These are phyloP conservation scores for Xylaria sp. DNA, from an alignment of 2,329 filamentous ascomycete genomes.

Conservation along the genomic window DNA sequence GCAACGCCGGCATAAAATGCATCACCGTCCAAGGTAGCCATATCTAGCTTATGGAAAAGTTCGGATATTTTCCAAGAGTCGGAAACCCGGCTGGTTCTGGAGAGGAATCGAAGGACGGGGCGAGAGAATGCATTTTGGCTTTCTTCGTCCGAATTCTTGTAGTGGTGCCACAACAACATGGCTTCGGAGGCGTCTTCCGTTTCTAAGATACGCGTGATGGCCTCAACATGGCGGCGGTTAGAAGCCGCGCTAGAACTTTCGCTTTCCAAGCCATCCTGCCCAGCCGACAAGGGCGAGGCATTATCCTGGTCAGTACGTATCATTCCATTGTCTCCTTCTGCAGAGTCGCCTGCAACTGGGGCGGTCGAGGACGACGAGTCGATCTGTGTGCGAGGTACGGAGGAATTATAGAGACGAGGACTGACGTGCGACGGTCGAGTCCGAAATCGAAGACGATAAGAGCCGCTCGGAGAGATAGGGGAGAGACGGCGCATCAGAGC, in stretches of 20 bases:
- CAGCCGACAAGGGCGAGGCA: neutral
- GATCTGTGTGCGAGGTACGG: conserved; percentile 17
- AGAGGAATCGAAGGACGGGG: conserved; percentile 39
- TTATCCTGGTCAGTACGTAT: neutral
- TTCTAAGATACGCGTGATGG: conserved; percentile 22
- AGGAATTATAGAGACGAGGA: conserved; percentile 27
- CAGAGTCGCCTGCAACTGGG: neutral
- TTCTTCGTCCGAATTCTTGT: conserved; percentile 34
- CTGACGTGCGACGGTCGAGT: conserved; percentile 19
- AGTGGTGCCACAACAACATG: conserved; percentile 43
- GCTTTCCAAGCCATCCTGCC: neutral
- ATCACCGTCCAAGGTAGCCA: conserved; percentile 37
- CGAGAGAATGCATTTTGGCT: conserved; percentile 29
- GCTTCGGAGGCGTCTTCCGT: conserved; percentile 18
- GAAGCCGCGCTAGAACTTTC: neutral
- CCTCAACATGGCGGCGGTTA: conserved; percentile 9
- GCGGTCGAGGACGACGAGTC: neutral
- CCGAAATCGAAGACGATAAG: conserved; percentile 27
- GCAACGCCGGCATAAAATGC: conserved; percentile 38
- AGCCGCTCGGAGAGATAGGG: conserved; percentile 22
- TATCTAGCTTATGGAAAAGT: conserved; percentile 38
- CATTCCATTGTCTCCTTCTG: neutral
- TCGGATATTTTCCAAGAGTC: conserved; percentile 43
- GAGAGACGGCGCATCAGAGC: conserved; percentile 38
- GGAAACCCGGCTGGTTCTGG: conserved; percentile 38